Evolutionary conservation across 2,329 filamentous ascomycete genomes (phyloP).

Genomic region (Exophiala alcalophila): DNA sequence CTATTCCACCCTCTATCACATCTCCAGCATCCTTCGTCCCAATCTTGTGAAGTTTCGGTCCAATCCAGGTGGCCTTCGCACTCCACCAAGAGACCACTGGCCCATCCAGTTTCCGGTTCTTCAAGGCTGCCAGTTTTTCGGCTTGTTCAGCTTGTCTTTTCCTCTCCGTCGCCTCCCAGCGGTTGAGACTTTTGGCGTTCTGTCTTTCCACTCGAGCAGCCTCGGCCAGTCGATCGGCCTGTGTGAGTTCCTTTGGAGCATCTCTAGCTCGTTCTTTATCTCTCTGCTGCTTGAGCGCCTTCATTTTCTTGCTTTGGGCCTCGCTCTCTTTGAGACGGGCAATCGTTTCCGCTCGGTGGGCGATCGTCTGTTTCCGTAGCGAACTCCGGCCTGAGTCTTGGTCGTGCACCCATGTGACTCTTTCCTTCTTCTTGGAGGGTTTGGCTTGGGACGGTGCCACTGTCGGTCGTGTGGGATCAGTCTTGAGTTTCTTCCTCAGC

Average conservation of each 20-base stretch:
- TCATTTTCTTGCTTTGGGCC: constrained; percentile 46
- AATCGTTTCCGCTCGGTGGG: constrained; percentile 60
- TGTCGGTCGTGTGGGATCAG: constrained; percentile 47
- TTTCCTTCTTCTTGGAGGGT: constrained; percentile 68
- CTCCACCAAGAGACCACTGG: constrained; percentile 93
- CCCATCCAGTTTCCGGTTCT: constrained; percentile 80
- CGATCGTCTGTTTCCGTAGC: constrained; percentile 60
- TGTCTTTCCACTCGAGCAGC: constrained; percentile 78
- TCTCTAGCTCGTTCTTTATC: constrained; percentile 64
- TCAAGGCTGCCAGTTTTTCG: constrained; percentile 79
- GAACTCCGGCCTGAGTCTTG: constrained; percentile 61
- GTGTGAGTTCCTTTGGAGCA: constrained; percentile 79
- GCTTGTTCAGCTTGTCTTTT: constrained; percentile 78
- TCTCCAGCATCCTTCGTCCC: constrained; percentile 20
- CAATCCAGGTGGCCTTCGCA: constrained; percentile 78
- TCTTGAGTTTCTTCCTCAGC: constrained; percentile 69
- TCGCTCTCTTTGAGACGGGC: constrained; percentile 49
- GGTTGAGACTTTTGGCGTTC: constrained; percentile 85
- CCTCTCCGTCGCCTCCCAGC: constrained; percentile 92
- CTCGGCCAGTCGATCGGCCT: constrained; percentile 78
- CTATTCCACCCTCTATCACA: constrained; percentile 14
- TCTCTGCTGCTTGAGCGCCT: constrained; percentile 59
- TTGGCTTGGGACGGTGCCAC: constrained; percentile 35
- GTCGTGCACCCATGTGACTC: constrained; percentile 67
- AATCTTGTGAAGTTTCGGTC: constrained; percentile 53